Evolutionary conservation across 208 protist species (phyloP), one percentile per base, ranked within the genome.

Genomic region (Jaenimonas drosophilae): DNA sequence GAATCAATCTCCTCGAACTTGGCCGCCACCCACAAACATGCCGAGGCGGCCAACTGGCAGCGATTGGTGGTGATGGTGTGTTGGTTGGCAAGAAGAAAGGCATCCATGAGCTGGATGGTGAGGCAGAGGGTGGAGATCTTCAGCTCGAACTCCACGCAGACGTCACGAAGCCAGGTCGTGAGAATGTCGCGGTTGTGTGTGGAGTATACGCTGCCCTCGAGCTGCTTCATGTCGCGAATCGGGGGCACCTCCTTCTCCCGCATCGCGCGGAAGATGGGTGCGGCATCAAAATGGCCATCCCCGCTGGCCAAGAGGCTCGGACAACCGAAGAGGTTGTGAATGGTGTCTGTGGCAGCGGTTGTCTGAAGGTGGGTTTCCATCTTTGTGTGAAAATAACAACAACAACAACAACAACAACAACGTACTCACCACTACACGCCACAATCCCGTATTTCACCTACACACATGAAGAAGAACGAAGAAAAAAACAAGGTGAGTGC

Each of bases 1-100:
- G 55, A 46, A 34, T 88, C 74, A 64, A 86, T 75, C 42, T 91
- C 77, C 48, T 91, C 82, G 52, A 88, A 91, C 56, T 91, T 91
- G 21, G 82, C 70, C 2, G 82, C 74, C 27, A 88, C 70, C 82
- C 82, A 91, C 9, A 91, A 53, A 9, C 59, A 67, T 7, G 82
- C 80, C 14, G 85, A 60, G 19, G 82, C 82, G 9, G 66, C 67
- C n/a, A 91, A 50, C 61, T 91, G 82, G 49, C 82, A 91, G 39
- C 68, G 56, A 29, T 82, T 62, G 28, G 88, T 41, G 31, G 63
- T 63, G n/a, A 91, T 31, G 27, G 47, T 65, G 17, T 67, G 64
- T 23, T 86, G 55, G 43, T 72, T 76, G 33, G 59, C 61, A 12
- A 76, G 54, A 19, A 88, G 50, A 40, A 70, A 91, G 4, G 70